Evolutionary conservation across 345 rosid genomes (phyloP), one percentile per base, ranked within the genome.

Genomic region (Nasturtium officinale): DNA sequence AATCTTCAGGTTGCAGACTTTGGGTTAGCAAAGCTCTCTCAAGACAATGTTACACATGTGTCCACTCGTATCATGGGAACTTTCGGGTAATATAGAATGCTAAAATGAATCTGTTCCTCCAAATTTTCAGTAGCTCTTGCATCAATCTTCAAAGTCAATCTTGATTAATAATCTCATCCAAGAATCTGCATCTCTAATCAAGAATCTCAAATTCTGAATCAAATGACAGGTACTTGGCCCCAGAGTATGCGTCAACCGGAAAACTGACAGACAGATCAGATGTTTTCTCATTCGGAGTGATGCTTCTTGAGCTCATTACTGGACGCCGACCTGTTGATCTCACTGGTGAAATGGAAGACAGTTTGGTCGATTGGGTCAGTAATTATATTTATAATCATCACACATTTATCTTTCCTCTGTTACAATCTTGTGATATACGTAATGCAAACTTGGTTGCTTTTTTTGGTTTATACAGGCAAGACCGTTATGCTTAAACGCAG

Each of bases 31-130:
- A 96, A 90, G 83, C 69, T 90, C 7, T 32, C 94, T 70, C 85
- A 87, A 55, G 99, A 96, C 80, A 76, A 73, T 55, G 79, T 82
- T 57, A 92, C 99, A 35, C 99, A 96, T 83, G 87, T 96, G 55
- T 96, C 99, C 17, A 96, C 99, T 28, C 81, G 99, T 47, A 93
- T 92, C 75, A 90, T 96, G 98, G 99, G 99, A 75, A 92, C 99
- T 75, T 96, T 96, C 72, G 99, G 99, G 99, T 95, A 78, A 80
- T 83, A 3, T 62, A 59, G 38, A 48, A 60, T 33, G 45, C 20
- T 1, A 20, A 64, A 23, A 21, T 50, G 21, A 48, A 51, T 17
- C 11, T 58, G 33, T 58, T 54, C n/a, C 4, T n/a, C 7, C 43
- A 55, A 18, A 12, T 28, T 54, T 15, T 16, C 52, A n/a, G 7